Evolutionary conservation across 2,329 filamentous ascomycete genomes (phyloP), one percentile per base, ranked within the genome.

Genomic region (Trichoderma sp.): DNA sequence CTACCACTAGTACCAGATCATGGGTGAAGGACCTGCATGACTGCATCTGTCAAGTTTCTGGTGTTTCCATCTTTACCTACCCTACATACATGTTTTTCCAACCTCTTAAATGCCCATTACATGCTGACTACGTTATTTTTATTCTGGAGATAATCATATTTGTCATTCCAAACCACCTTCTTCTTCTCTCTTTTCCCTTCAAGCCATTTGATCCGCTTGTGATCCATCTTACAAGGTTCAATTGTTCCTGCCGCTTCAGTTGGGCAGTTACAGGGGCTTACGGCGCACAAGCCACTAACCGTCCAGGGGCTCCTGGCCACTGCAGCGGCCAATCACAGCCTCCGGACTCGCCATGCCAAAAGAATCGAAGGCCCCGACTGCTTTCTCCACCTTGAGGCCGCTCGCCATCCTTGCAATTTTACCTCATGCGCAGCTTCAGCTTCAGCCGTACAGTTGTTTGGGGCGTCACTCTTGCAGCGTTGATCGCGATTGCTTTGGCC

Each of bases 361-460:
- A 60, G 25, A 52, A 15, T 39, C 22, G 34, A 54, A 54, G 17
- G 27, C 19, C 22, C 13, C 22, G 19, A 19, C 9, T 10, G 52
- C 56, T 67, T 67, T 67, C 64, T 67, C 64, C 64, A 54, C 64
- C 48, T 12, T 15, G 12, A 29, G 27, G 39, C 27, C 39, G 25
- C 61, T 56, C 52, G 50, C 52, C 37, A 45, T 65, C 52, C 61
- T 59, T 53, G 34, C 57, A 60, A 57, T 67, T 67, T 67, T 54
- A 37, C 64, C 64, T 67, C 64, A 67, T 67, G 54, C 34, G n/a
- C 56, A 59, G 45, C 48, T 52, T 67, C 54, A 52, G 35, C 35
- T 22, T 60, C 54, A 59, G 52, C 54, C 42, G 54, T 25, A 53
- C 32, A 15, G 29, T 53, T 34, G 34, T 53, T 25, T 60, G 29